Evolutionary conservation across 768 basidiomycete species (phyloP).

Genomic region (Daedaleopsis sinensis): DNA sequence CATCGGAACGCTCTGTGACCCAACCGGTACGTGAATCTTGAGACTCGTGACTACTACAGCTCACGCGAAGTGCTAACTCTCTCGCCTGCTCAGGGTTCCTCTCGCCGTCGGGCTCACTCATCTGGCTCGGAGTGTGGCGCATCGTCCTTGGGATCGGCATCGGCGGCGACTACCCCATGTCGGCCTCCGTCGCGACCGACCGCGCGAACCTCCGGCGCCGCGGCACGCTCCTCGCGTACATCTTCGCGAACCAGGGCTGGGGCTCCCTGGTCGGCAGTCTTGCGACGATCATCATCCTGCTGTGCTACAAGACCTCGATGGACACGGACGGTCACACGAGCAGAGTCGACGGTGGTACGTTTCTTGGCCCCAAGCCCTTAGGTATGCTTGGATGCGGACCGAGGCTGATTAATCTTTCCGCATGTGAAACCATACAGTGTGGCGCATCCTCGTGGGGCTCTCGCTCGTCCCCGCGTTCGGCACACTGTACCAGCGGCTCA

Average conservation of each 20-base stretch:
- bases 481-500: conserved; percentile 77
- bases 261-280: conserved; percentile 68
- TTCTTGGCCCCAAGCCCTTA: not conserved
- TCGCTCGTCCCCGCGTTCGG: conserved; percentile 75
- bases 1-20: conserved; percentile 66
- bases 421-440: conserved; percentile 36
- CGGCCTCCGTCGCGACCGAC: conserved; percentile 68
- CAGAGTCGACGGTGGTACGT: conserved; percentile 72
- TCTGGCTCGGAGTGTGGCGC: conserved; percentile 69
- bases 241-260: conserved; percentile 81
- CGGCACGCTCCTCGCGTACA: conserved; percentile 75
- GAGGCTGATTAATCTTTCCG: not conserved
- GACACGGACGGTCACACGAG: conserved; percentile 56
- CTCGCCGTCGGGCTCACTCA: conserved; percentile 51
- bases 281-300: conserved; percentile 63
- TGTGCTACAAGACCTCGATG: conserved; percentile 66
- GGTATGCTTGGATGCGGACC: not conserved
- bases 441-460: conserved; percentile 76
- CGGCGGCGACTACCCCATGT: conserved; percentile 83
- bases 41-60: not conserved
- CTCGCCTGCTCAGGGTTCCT: conserved; percentile 42
- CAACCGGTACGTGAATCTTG: conserved; percentile 46
- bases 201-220: conserved; percentile 65
- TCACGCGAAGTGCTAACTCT: not conserved
- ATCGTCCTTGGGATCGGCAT: conserved; percentile 79